Conservation (phyloP, 1,139 yeast species). For the Candida gigantensis region DNA sequence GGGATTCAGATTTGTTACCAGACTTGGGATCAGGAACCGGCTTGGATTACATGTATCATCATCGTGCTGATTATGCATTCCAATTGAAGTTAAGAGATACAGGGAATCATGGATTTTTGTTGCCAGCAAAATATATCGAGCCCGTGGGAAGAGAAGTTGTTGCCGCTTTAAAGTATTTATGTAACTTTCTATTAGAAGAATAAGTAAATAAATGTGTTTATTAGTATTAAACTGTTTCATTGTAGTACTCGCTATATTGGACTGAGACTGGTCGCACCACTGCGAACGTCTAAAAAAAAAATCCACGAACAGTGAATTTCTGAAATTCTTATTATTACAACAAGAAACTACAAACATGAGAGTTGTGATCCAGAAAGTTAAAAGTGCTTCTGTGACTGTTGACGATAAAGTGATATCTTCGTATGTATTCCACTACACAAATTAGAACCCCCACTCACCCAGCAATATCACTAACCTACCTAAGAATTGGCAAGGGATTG, state of each 20-base stretch:
- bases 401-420: slow-evolving; percentile 67
- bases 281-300: not conserved
- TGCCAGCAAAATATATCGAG: slow-evolving; percentile 67
- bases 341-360: too few species aligned
- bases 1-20: slow-evolving; percentile 68
- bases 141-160: slow-evolving; percentile 80
- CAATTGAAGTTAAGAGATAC: slow-evolving; percentile 80
- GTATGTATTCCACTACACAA: slow-evolving; percentile 38
- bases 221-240: not conserved
- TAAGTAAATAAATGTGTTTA: slow-evolving; percentile 1
- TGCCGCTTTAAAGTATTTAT: slow-evolving; percentile 66
- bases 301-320: too few species aligned
- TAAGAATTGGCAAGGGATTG: slow-evolving; percentile 69
- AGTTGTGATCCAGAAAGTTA: slow-evolving; percentile 86
- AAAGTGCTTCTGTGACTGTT: slow-evolving; percentile 83
- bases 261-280: not conserved
- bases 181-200: slow-evolving; percentile 4
- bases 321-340: too few species aligned
- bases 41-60: slow-evolving; percentile 81
- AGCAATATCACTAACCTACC: not conserved
- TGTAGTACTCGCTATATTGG: not conserved
- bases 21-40: slow-evolving; percentile 81
- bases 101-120: slow-evolving; percentile 79
- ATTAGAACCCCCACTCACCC: not conserved
- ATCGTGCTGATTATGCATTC: slow-evolving; percentile 81